phyloP scores from a whole-genome alignment of 495 filamentous ascomycete genomes.

The Massariosphaeria phaeospora region DNA sequence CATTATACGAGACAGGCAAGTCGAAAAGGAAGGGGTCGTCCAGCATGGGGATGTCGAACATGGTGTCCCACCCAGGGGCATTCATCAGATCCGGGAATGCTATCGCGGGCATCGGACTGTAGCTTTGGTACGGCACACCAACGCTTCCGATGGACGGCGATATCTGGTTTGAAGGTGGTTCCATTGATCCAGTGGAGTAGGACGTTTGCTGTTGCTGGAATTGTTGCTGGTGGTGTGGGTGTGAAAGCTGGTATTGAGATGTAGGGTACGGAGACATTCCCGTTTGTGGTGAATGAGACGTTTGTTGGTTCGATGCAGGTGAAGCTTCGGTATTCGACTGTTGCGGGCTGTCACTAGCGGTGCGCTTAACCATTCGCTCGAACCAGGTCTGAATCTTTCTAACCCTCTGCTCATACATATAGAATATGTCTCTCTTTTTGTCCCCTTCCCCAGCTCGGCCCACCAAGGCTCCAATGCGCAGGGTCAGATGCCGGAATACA shows the following conservation, averaged over 20 bases:
- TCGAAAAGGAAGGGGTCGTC: slow-evolving; percentile 6
- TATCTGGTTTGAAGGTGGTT: too few species aligned
- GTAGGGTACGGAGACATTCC: background rate
- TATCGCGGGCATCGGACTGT: slow-evolving; percentile 3
- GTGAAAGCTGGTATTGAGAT: background rate
- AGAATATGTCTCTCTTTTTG: slow-evolving; percentile 23
- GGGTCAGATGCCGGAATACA: slow-evolving; percentile 15
- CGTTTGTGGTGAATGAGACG: background rate
- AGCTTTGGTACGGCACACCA: background rate
- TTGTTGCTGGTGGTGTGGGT: background rate
- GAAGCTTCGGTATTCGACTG: background rate
- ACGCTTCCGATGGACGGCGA: background rate
- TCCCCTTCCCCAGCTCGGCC: slow-evolving; percentile 8
- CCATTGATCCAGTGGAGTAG: too few species aligned
- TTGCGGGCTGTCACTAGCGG: slow-evolving; percentile 12
- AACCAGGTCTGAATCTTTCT: slow-evolving; percentile 27
- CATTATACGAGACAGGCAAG: background rate
- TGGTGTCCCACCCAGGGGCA: slow-evolving; percentile 21
- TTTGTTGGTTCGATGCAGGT: background rate
- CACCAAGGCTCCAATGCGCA: slow-evolving; percentile 23
- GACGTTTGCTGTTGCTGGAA: background rate
- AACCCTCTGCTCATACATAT: slow-evolving; percentile 17
- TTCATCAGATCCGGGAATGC: slow-evolving; percentile 20
- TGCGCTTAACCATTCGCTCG: slow-evolving; percentile 18
- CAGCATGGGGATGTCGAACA: slow-evolving; percentile 21